Base-by-base conservation (phyloP, 352 stramenopile genomes). In the Pythium rishiriense region DNA sequence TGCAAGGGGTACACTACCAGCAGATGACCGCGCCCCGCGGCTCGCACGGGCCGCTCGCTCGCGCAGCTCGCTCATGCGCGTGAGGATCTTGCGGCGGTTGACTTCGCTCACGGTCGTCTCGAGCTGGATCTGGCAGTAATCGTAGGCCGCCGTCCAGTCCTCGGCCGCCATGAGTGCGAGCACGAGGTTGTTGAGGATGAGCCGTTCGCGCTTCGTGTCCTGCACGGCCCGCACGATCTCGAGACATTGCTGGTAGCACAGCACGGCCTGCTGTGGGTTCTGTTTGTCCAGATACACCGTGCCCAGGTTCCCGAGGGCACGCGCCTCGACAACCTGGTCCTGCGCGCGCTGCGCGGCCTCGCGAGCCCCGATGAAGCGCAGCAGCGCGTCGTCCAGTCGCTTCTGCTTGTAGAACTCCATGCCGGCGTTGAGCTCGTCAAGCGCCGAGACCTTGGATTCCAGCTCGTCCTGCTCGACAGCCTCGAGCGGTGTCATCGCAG, bases 141-240 rank as follows among this genome's bases (percentile, higher is more conserved):
- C 54, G 49, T 90, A 77, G 29, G 83, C 81, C 10, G 73, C 70
- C 15, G 78, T 66, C 22, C 81, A 88, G 46, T 90, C 74, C 19
- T 88, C 76, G 26, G 73, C 76, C 1, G 81, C 85, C 54, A 88
- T 87, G 41, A 88, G 68, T 10, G 85, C 81, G 19, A 94, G 82
- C 41, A 94, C 82, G 11, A 94, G 70, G 52, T 94, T 94, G 69
- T 94, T 93, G 19, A 94, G 73, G 58, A 94, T 93, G 4, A 82
- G 90, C 14, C 83, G 83, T 56, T 94, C 85, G 10, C 85, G 76
- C 60, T 93, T 94, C 24, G 78, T 75, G 52, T 93, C 83, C 14
- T 83, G 72, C 42, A 93, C 88, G 4, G 76, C 72, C 12, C 79
- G 80, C 10, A 83, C 91, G 56, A 93, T 88, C 49, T 83, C 81